phyloP scores from a whole-genome alignment of 2,329 filamentous ascomycete genomes.

The Diaporthe aspalathi region DNA sequence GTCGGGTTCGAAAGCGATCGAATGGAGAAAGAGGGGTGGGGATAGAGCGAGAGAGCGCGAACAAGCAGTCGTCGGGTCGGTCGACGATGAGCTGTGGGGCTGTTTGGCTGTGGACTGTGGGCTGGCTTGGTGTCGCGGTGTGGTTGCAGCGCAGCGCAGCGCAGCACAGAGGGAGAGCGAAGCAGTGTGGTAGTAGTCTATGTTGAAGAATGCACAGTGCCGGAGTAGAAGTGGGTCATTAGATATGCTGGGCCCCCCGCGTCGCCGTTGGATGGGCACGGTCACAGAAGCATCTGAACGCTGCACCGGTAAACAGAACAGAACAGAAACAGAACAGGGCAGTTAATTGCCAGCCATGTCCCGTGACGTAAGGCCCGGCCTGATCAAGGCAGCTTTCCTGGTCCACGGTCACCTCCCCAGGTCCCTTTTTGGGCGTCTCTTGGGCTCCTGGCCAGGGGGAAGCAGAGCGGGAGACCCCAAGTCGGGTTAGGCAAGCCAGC shows the following conservation, averaged over 20 bases:
- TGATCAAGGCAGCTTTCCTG: constrained; percentile 20
- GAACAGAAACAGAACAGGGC: constrained; percentile 10
- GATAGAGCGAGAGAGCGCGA: not conserved
- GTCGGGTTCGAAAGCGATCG: not conserved
- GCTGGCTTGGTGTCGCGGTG: constrained; percentile 9
- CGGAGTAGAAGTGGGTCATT: not conserved
- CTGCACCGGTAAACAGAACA: constrained; percentile 5
- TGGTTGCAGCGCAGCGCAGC: not conserved
- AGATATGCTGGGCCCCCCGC: not conserved
- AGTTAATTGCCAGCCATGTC: not conserved
- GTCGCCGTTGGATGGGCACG: not conserved
- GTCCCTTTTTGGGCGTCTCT: constrained; percentile 17
- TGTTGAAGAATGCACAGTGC: not conserved
- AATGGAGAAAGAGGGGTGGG: not conserved
- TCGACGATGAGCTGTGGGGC: not conserved
- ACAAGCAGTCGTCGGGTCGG: no score
- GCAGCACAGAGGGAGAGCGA: not conserved
- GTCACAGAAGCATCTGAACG: constrained; percentile 2
- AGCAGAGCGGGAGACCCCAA: constrained; percentile 28
- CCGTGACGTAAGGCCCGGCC: constrained; percentile 38
- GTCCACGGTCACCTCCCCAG: not conserved
- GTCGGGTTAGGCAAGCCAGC: constrained; percentile 32
- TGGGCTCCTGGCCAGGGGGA: constrained; percentile 25
- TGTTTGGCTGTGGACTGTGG: not conserved
- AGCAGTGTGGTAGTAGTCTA: not conserved